Evolutionary conservation across 768 basidiomycete genomes (phyloP), one percentile per base, ranked within the genome.

Genomic region (Lactifluus echinatus): DNA sequence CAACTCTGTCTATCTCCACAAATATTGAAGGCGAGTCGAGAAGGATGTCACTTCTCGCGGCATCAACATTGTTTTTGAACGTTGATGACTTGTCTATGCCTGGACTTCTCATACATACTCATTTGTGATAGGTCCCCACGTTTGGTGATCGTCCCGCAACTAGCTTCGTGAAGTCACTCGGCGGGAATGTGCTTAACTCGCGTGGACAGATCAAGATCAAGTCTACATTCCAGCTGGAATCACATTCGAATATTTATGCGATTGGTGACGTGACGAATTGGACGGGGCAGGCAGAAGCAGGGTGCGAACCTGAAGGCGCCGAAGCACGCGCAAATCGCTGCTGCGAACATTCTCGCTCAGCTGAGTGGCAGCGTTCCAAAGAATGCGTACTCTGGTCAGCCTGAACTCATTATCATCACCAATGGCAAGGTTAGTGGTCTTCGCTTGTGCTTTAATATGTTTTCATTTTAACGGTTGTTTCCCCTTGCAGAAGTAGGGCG

Each of bases 251-350:
- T 56, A 78, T 88, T 14, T 87, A 83, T 55, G 87, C 85, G 0
- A 74, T 70, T 2, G 86, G 86, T 1, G 86, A 89, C 64, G 74
- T 83, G 56, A 77, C 82, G 58, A 80, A 83, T 37, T 81, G 78
- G 73, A 55, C 69, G n/a, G n/a, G n/a, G n/a, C 1, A 86, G 86
- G 67, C 80, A 85, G 67, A 86, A 85, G 63, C 83, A 79, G 64
- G 69, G 69, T 0, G 73, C 69, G n/a, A n/a, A n/a, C n/a, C n/a
- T n/a, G 15, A 85, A 87, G 66, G 72, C 71, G 0, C 23, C 46
- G 1, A 64, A 63, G 5, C 86, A 87, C 54, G 68, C 65, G 4
- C 40, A 64, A 2, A 57, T 85, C 37, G 71, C 81, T 36, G 72
- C 70, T 2, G 68, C 72, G 28, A 87, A 88, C 56, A 66, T 84